Percentiles rank a stretch among this genome's conserved stretches.
Conservation (phyloP, 441 rosid species). For the California macrophylla region DNA sequence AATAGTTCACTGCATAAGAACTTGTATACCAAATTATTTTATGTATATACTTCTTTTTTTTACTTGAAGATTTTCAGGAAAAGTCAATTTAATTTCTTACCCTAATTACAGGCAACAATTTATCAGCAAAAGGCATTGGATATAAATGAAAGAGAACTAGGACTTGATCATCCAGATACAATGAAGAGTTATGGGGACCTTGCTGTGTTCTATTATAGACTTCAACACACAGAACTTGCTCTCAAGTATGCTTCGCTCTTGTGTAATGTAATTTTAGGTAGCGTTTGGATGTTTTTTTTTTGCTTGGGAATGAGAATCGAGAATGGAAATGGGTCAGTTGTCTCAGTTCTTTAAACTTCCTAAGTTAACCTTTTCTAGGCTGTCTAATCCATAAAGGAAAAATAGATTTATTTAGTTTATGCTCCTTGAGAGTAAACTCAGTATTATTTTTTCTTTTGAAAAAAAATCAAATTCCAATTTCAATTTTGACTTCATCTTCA, state of each 20-base stretch:
- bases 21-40: not conserved
- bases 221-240: constrained; percentile 77
- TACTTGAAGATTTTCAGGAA: constrained; percentile 14
- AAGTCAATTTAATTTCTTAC: constrained; percentile 22
- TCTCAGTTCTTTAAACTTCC: not conserved
- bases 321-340: not conserved
- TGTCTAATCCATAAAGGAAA: not conserved
- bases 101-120: constrained; percentile 55
- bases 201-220: constrained; percentile 79
- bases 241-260: constrained; percentile 48
- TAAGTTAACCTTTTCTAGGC: not conserved
- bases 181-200: constrained; percentile 83
- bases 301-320: not conserved
- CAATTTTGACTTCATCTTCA: not conserved
- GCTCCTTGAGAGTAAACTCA: not conserved
- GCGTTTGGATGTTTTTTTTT: not conserved
- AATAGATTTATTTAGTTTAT: not conserved
- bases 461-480: not conserved
- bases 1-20: not conserved
- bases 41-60: constrained; percentile 5
- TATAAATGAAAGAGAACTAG: constrained; percentile 81
- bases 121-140: constrained; percentile 78
- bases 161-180: constrained; percentile 83
- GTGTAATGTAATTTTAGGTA: not conserved
- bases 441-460: not conserved